Evolutionary conservation across 805 yeast species (phyloP), one percentile per base, ranked within the genome.

Genomic region (Metschnikowia amazonensis): DNA sequence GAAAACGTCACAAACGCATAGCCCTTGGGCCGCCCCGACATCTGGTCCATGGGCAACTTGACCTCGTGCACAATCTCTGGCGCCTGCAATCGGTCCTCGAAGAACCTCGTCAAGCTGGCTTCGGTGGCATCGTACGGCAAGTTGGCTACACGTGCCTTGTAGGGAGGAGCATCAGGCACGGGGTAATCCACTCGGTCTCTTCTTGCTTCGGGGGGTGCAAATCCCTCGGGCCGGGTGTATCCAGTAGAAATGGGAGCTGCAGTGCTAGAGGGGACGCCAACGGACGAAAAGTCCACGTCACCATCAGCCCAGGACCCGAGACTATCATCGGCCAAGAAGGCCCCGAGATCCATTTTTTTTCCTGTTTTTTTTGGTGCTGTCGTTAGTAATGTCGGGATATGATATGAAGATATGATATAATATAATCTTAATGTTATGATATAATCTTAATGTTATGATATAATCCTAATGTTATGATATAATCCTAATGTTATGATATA

Each of bases 161-260:
- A 94, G 44, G 99, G 99, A 16, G 97, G 89, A 43, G 70, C 76
- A 58, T 89, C 92, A 37, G 99, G 99, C 49, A 94, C 76, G 35
- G 96, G 96, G 56, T 70, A 85, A 62, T 84, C 90, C 51, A 72
- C 75, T 67, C 87, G 78, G 51, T 77, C 80, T 53, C 71, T 66
- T 40, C 70, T 57, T 41, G 37, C 27, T 23, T 33, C 47, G 18
- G 40, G 31, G 21, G 39, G 39, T 4, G 20, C 23, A 47, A 44
- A 50, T 1, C 29, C 29, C 20, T 51, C 55, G 7, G 38, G 43
- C 10, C 53, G 40, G 3, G 42, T 13, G 38, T 47, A 47, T 16
- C 32, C 38, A 18, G 47, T 25, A 20, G 46, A 36, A 9, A 43
- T 33, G n/a, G 51, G 52, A 10, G 55, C 51, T 24, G 54, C 54